A percentile compares a stretch with the other conserved stretches of the same genome.
These are phyloP conservation scores for Cladosporium austrohemisphaericum DNA, from an alignment of 2,329 filamentous ascomycete species.

Conservation along the genomic window DNA sequence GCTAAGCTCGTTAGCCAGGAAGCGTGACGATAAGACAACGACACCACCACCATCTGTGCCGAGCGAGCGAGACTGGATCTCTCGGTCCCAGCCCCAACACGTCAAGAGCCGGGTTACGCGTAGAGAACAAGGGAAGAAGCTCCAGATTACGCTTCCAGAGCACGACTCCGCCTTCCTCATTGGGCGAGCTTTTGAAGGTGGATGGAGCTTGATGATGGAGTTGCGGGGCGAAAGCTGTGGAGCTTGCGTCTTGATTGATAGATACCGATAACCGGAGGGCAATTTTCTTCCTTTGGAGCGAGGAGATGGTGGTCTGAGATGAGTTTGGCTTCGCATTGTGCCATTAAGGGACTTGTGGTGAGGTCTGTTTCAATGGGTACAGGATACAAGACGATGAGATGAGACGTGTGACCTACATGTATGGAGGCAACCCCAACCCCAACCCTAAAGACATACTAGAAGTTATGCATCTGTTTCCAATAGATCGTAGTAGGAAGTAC, in stretches of 20 bases:
- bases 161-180: slow-evolving; percentile 9
- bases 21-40: slow-evolving; percentile 1
- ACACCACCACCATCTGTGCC: background rate
- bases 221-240: slow-evolving; percentile 1
- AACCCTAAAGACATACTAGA: too few species aligned
- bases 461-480: too few species aligned
- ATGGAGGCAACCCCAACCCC: too few species aligned
- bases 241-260: background rate
- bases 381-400: too few species aligned
- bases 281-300: slow-evolving; percentile 6
- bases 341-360: too few species aligned
- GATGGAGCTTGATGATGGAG: slow-evolving; percentile 3
- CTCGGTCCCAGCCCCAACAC: slow-evolving; percentile 4
- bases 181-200: background rate
- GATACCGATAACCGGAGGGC: background rate
- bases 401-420: too few species aligned
- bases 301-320: background rate
- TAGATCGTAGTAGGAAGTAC: too few species aligned
- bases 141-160: too few species aligned
- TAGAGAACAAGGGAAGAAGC: background rate
- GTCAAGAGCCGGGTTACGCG: background rate
- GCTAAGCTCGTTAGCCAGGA: background rate
- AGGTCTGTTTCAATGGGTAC: too few species aligned
- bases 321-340: too few species aligned
- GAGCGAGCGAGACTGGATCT: background rate